Evolutionary conservation across 2,329 filamentous ascomycete genomes (phyloP).

Genomic region (Neospermospora avenae): DNA sequence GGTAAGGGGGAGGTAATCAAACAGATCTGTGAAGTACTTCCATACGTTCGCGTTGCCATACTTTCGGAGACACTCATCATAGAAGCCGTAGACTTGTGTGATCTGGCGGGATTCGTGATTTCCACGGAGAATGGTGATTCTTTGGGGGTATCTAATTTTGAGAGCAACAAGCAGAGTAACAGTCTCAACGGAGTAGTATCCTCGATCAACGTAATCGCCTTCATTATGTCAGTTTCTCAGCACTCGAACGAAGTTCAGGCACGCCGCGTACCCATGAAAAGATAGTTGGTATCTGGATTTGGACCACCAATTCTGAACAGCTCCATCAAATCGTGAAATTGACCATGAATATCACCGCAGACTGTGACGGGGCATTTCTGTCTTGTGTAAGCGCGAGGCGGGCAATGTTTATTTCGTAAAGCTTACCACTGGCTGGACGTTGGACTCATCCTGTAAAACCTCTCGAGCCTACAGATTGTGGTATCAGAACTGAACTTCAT

Average conservation of each 20-base stretch:
- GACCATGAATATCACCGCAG: constrained; percentile 97
- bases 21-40: constrained; percentile 99
- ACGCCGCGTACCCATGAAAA: constrained; percentile 95
- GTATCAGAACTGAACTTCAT: constrained; percentile 19
- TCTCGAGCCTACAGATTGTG: constrained; percentile 71
- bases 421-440: constrained; percentile 95
- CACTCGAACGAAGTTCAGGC: not conserved
- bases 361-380: constrained; percentile 98
- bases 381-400: constrained; percentile 18
- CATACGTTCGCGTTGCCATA: constrained; percentile 99
- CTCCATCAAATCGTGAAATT: constrained; percentile 99
- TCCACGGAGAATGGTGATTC: constrained; percentile 96
- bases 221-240: constrained; percentile 20
- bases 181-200: constrained; percentile 98
- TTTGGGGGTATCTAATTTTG: constrained; percentile 96
- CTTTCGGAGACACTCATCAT: constrained; percentile 97
- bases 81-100: constrained; percentile 98
- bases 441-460: constrained; percentile 95
- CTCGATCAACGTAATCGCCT: constrained; percentile 98
- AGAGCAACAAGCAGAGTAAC: constrained; percentile 93
- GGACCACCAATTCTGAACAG: constrained; percentile 98
- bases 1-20: constrained; percentile 96
- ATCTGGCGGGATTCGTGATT: constrained; percentile 99
- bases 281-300: constrained; percentile 97
- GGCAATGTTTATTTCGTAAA: not conserved